Evolutionary conservation across 2,329 filamentous ascomycete species (phyloP), one percentile per base, ranked within the genome.

Genomic region (Phyllosticta citribraziliensis): DNA sequence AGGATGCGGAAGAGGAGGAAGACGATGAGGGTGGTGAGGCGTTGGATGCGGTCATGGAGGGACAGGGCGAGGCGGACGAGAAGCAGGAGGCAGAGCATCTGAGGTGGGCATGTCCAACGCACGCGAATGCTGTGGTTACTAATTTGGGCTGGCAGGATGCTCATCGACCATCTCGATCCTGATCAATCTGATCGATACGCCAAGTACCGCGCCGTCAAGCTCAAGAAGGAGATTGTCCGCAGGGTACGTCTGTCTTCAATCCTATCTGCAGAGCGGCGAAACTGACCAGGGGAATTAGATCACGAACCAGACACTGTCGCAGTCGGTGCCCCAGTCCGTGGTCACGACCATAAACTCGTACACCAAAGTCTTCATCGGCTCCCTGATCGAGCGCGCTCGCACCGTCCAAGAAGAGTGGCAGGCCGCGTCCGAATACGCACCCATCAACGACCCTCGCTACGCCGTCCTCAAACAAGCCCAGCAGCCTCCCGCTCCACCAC

Each of bases 241-340:
- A 81, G 86, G 68, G 84, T 86, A 76, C 62, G 81, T 72, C 24
- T 30, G 19, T 51, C 19, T 10, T 22, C 4, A 11, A 5, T 40
- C 14, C 47, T 2, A 56, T 55, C 5, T 35, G n/a, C 30, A 25
- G 30, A 17, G 40, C 3, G 5, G 12, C 27, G 3, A 20, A 0
- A 22, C 52, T 56, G 58, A 58, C 55, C 8, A 35, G 10, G 52
- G 33, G 20, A 60, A 25, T 19, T 63, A 86, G 81, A 83, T 92
- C 63, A 86, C 91, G 70, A 93, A 92, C 69, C 87, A 88, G 62
- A 90, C 88, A 1, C 86, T 91, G 9, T 90, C 87, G 0, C 89
- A 92, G 70, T 91, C 87, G 1, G 88, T 90, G 0, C 87, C 88
- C 0, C 80, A 83, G 20, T 87, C 84, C 66, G 87, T 91, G 56